These are phyloP conservation scores for Starmerella ratchasimensis DNA, from an alignment of 805 yeast genomes.

Conservation along the genomic window DNA sequence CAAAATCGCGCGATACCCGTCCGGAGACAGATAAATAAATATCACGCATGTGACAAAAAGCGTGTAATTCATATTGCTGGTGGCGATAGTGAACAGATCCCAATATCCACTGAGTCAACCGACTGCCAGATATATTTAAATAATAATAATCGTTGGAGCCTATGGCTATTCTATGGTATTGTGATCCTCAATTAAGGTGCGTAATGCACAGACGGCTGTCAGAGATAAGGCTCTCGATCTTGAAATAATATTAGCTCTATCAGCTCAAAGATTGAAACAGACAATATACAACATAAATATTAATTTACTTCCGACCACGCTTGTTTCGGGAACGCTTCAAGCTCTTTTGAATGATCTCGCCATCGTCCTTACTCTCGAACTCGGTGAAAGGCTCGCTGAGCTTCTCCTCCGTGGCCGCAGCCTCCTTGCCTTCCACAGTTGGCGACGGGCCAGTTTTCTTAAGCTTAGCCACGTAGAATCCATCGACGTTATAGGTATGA, in stretches of 20 bases:
- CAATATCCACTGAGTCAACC: too few relatives aligned
- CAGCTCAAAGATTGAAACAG: neutral
- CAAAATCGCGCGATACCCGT: too few relatives aligned
- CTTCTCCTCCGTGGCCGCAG: conserved; percentile 52
- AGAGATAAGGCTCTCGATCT: too few relatives aligned
- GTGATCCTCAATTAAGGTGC: too few relatives aligned
- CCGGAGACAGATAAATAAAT: too few relatives aligned
- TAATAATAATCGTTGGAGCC: too few relatives aligned
- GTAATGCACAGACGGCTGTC: too few relatives aligned
- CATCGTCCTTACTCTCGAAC: conserved; percentile 67
- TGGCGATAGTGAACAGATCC: too few relatives aligned
- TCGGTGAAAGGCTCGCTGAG: conserved; percentile 76
- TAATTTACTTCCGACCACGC: neutral
- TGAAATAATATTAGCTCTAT: conserved; percentile 1
- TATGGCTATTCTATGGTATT: too few relatives aligned
- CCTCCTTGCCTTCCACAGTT: conserved; percentile 84
- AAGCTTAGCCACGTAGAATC: conserved; percentile 94
- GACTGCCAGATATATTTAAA: too few relatives aligned
- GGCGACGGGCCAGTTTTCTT: conserved; percentile 79
- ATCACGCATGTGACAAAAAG: too few relatives aligned
- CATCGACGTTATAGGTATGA: conserved; percentile 96
- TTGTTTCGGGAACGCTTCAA: conserved; percentile 23
- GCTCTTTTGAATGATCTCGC: conserved; percentile 52
- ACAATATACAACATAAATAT: neutral
- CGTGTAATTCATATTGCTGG: too few relatives aligned